Percentiles rank a stretch among this genome's conserved stretches.
These are phyloP conservation scores for Lactarius vividus DNA, from an alignment of 768 basidiomycete species.

Conservation along the genomic window DNA sequence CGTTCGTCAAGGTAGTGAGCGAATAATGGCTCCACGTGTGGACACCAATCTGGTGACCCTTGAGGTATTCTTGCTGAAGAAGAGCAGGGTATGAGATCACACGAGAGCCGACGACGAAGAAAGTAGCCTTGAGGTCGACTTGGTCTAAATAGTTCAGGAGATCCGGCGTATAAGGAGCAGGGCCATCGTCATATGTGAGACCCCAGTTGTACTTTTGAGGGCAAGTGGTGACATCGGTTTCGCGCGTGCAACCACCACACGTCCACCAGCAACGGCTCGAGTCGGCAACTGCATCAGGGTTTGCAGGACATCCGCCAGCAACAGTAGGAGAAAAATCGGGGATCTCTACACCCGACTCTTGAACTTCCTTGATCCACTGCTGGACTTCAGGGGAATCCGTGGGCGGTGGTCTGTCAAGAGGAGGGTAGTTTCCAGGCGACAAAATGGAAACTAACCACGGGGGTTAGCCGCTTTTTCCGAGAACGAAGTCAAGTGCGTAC, in stretches of 20 bases:
- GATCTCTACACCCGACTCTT: constrained; percentile 52
- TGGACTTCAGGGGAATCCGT: constrained; percentile 60
- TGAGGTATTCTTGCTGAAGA: constrained; percentile 73
- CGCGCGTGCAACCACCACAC: constrained; percentile 65
- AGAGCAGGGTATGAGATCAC: constrained; percentile 65
- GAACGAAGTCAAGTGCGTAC: constrained; percentile 28
- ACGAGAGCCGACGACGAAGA: constrained; percentile 86
- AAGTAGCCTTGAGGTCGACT: constrained; percentile 69
- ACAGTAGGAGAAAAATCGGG: constrained; percentile 50
- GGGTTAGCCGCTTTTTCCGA: not conserved
- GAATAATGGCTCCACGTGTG: constrained; percentile 72
- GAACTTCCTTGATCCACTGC: constrained; percentile 68
- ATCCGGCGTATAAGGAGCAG: constrained; percentile 70
- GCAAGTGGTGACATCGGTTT: constrained; percentile 73
- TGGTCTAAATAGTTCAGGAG: constrained; percentile 68
- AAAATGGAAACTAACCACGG: constrained; percentile 13
- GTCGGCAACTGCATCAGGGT: constrained; percentile 50
- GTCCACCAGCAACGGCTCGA: constrained; percentile 74
- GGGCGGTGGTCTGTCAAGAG: constrained; percentile 60
- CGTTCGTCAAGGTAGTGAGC: constrained; percentile 73
- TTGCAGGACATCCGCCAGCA: constrained; percentile 52
- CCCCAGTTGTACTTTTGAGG: constrained; percentile 61
- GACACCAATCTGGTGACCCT: constrained; percentile 72
- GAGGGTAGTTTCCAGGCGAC: constrained; percentile 49
- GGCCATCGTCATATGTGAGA: constrained; percentile 74